phyloP scores from a whole-genome alignment of 768 basidiomycete species.

The Lactarius hengduanensis region DNA sequence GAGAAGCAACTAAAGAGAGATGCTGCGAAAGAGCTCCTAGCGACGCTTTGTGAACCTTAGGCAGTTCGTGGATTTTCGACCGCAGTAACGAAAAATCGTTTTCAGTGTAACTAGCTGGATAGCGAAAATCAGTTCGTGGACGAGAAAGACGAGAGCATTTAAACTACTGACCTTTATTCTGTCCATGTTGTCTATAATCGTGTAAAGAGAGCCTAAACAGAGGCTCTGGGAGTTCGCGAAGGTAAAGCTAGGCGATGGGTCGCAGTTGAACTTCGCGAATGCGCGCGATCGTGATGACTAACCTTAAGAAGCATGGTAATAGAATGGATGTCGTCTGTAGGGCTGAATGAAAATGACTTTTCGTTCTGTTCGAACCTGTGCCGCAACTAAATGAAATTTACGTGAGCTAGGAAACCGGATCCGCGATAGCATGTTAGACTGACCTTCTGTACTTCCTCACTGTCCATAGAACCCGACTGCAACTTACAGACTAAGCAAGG shows the following conservation, averaged over 20 bases:
- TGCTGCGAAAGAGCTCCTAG: constrained; percentile 81
- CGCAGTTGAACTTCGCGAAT: background rate
- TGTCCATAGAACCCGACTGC: constrained; percentile 69
- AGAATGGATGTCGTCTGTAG: constrained; percentile 75
- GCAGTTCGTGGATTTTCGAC: constrained; percentile 82
- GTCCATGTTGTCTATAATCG: constrained; percentile 79
- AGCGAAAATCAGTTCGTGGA: background rate
- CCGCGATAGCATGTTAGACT: constrained; percentile 25
- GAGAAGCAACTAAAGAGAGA: constrained; percentile 66
- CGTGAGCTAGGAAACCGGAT: constrained; percentile 4
- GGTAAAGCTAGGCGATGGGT: constrained; percentile 55
- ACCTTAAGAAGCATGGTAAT: constrained; percentile 87
- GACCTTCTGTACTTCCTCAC: constrained; percentile 80
- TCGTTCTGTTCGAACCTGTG: constrained; percentile 88
- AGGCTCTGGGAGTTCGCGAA: constrained; percentile 87
- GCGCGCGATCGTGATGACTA: constrained; percentile 25
- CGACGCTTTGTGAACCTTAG: constrained; percentile 81
- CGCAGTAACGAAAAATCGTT: constrained; percentile 73
- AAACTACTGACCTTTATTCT: constrained; percentile 58
- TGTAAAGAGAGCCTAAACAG: constrained; percentile 82
- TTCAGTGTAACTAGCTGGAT: constrained; percentile 63
- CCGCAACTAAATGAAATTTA: constrained; percentile 54
- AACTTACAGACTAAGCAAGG: constrained; percentile 7
- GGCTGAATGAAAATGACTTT: constrained; percentile 65
- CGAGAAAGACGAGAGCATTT: background rate